Percentiles rank a stretch among this genome's conserved stretches.
phyloP scores from a whole-genome alignment of 2,329 filamentous ascomycete genomes.

The Bertia moriformis region DNA sequence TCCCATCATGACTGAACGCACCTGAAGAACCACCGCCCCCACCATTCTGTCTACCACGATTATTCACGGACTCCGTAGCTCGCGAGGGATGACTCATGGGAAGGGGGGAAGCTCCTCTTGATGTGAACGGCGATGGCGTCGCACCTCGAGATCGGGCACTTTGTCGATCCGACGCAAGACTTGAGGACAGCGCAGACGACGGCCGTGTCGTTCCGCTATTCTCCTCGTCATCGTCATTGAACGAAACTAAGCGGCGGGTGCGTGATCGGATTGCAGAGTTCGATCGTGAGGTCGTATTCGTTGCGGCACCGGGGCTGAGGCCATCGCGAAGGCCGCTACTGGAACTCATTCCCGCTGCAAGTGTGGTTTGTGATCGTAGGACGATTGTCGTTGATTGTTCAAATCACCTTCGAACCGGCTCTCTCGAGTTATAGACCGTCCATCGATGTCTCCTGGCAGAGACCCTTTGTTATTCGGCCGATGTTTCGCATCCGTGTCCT shows the following conservation, averaged over 20 bases:
- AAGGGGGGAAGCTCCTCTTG: neutral
- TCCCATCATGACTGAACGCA: neutral
- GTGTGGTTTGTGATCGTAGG: too few species aligned
- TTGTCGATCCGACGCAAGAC: neutral
- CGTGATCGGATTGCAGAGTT: neutral
- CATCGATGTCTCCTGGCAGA: too few species aligned
- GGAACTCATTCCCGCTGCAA: slow-evolving; percentile 1
- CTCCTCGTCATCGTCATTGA: neutral
- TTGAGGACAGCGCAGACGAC: neutral
- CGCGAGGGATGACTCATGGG: neutral
- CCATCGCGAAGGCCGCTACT: neutral
- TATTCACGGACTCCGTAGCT: neutral
- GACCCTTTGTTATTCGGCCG: too few species aligned
- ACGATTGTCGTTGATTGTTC: too few species aligned
- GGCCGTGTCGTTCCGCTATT: neutral
- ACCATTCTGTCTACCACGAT: neutral
- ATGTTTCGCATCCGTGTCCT: too few species aligned
- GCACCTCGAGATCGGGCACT: neutral
- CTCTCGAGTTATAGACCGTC: too few species aligned
- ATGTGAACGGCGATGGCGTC: neutral
- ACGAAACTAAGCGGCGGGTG: neutral
- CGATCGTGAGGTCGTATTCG: neutral
- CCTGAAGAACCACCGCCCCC: neutral
- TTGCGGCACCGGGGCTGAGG: neutral
- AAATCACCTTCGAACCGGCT: too few species aligned